phyloP scores from a whole-genome alignment of 352 stramenopile species.

The Phytophthora idaei region DNA sequence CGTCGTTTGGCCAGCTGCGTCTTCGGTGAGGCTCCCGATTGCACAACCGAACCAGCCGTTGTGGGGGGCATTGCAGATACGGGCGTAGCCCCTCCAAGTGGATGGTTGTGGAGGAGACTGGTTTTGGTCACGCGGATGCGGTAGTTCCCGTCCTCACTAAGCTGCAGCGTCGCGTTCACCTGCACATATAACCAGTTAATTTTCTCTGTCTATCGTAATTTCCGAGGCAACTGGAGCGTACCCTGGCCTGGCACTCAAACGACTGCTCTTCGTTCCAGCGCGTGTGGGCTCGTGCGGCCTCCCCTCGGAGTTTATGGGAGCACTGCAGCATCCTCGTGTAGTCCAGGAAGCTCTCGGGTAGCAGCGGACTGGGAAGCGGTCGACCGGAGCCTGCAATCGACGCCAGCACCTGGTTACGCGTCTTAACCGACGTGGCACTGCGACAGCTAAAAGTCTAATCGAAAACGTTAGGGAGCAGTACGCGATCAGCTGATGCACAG shows the following conservation, averaged over 20 bases:
- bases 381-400: conserved; percentile 26
- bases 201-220: neutral
- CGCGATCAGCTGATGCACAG: neutral
- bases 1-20: conserved; percentile 13
- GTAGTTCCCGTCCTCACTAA: conserved; percentile 28
- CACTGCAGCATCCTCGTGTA: conserved; percentile 43
- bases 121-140: conserved; percentile 34
- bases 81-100: conserved; percentile 4
- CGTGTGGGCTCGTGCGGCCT: neutral
- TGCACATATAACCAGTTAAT: conserved; percentile 2
- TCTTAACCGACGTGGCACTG: conserved; percentile 39
- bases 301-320: conserved; percentile 21
- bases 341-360: conserved; percentile 39
- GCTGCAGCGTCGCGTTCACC: conserved; percentile 40
- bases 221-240: conserved; percentile 4
- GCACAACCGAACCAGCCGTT: neutral
- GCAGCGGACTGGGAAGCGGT: conserved; percentile 6
- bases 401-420: conserved; percentile 37
- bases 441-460: conserved; percentile 32
- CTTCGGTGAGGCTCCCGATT: neutral
- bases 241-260: conserved; percentile 39
- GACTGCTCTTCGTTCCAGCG: conserved; percentile 33
- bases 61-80: neutral
- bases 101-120: conserved; percentile 39
- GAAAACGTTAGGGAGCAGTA: neutral